Percentiles rank a stretch among this genome's conserved stretches.
phyloP scores from a whole-genome alignment of 1,284 basidiomycete genomes.

The Malassezia sympodialis region DNA sequence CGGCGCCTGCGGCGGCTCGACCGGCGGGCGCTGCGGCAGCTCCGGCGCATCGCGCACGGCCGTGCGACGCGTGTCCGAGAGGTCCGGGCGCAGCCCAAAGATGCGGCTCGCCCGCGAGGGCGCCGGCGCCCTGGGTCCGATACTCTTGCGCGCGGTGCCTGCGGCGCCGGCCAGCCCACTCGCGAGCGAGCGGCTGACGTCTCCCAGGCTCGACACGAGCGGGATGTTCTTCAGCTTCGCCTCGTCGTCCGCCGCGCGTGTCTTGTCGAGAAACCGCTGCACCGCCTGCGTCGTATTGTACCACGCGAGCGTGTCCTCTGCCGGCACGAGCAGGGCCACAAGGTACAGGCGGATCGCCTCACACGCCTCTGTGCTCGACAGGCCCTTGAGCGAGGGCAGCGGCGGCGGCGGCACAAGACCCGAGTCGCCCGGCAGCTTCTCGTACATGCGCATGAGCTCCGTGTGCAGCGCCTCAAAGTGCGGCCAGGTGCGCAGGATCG shows the following conservation, averaged over 20 bases:
- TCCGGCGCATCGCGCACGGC: neutral
- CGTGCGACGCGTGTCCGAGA: neutral
- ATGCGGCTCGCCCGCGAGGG: constrained; percentile 4
- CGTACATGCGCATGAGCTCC: constrained; percentile 28
- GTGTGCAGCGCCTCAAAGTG: constrained; percentile 38
- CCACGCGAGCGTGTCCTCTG: constrained; percentile 13
- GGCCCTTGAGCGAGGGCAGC: constrained; percentile 24
- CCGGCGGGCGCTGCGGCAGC: neutral
- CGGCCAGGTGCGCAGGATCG: constrained; percentile 35
- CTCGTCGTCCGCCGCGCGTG: constrained; percentile 26
- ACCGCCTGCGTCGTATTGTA: constrained; percentile 20
- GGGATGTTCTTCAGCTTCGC: constrained; percentile 6
- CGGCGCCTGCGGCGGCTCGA: neutral
- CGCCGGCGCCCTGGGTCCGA: constrained; percentile 12
- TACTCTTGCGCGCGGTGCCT: constrained; percentile 27
- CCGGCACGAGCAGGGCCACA: constrained; percentile 21
- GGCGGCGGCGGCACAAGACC: constrained; percentile 22
- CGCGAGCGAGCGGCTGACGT: constrained; percentile 30
- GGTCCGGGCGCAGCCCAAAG: constrained; percentile 5
- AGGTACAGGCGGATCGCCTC: constrained; percentile 31
- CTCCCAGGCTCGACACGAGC: constrained; percentile 19
- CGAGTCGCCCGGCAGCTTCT: constrained; percentile 13
- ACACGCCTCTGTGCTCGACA: constrained; percentile 25
- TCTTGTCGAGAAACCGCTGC: constrained; percentile 37
- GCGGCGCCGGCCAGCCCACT: constrained; percentile 34